These are phyloP conservation scores for Solanum rostratum DNA, from an alignment of 257 asterid species.

Conservation along the genomic window DNA sequence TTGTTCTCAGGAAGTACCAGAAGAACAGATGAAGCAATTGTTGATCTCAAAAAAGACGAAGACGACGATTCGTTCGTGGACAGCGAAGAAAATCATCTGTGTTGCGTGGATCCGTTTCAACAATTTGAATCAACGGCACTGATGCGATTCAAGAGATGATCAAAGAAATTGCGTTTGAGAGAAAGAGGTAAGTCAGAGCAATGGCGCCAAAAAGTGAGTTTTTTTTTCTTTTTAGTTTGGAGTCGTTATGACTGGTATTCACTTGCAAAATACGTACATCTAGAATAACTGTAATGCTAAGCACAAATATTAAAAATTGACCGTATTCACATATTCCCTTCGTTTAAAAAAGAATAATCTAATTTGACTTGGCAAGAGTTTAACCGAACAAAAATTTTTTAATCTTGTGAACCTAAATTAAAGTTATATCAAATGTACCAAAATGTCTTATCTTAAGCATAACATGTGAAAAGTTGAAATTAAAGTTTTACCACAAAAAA, in stretches of 20 bases:
- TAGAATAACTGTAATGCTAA: neutral
- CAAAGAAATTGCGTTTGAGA: neutral
- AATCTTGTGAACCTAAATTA: too few relatives aligned
- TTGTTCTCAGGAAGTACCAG: neutral
- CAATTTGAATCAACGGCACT: constrained; percentile 7
- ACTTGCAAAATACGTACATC: neutral
- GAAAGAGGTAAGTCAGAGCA: neutral
- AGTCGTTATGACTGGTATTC: neutral
- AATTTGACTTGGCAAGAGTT: too few relatives aligned
- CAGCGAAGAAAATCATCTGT: neutral
- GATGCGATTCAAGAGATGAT: constrained; percentile 11
- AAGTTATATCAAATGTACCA: too few relatives aligned
- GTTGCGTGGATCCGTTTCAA: constrained; percentile 3
- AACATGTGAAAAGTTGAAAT: too few relatives aligned
- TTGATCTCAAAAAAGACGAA: constrained; percentile 4
- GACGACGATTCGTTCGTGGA: neutral
- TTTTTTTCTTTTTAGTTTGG: neutral
- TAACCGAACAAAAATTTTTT: too few relatives aligned
- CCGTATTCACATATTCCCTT: neutral
- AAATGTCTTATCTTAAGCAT: too few relatives aligned
- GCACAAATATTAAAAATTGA: neutral
- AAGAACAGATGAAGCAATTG: neutral
- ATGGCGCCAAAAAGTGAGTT: neutral
- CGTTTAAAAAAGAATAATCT: too few relatives aligned
- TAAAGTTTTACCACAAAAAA: too few relatives aligned